A percentile compares a stretch with the other conserved stretches of the same genome.
These are phyloP conservation scores for Solanum appendiculatum DNA, from an alignment of 257 asterid species.

Conservation along the genomic window DNA sequence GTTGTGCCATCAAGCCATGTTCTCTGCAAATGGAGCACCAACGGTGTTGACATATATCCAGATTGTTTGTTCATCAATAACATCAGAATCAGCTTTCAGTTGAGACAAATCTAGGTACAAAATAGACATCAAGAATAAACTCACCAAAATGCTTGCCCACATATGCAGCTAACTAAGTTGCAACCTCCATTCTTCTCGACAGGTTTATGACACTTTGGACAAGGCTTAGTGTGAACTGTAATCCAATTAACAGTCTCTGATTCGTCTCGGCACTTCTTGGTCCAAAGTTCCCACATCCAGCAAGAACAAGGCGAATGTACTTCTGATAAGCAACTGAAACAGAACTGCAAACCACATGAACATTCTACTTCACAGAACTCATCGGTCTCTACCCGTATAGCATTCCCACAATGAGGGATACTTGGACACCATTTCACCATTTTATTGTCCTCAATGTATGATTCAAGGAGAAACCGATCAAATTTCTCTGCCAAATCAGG, in stretches of 20 bases:
- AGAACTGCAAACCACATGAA: conserved; percentile 86
- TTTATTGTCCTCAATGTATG: conserved; percentile 93
- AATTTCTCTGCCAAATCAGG: conserved; percentile 85
- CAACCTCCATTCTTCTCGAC: conserved; percentile 99
- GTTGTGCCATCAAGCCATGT: background rate
- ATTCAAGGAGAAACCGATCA: conserved; percentile 90
- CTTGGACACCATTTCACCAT: conserved; percentile 99
- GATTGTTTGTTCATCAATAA: background rate
- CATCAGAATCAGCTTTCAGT: background rate
- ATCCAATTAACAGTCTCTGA: conserved; percentile 97
- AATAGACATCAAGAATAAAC: conserved; percentile 2
- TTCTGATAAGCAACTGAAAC: conserved; percentile 85
- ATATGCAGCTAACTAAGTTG: conserved; percentile 83
- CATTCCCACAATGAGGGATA: conserved; percentile 96
- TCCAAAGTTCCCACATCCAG: conserved; percentile 91
- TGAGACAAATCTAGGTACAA: background rate
- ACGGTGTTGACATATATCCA: background rate
- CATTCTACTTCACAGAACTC: conserved; percentile 92
- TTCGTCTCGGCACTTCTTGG: conserved; percentile 93
- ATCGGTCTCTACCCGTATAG: conserved; percentile 79
- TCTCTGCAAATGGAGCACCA: background rate
- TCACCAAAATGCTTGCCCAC: conserved; percentile 97
- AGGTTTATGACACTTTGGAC: conserved; percentile 96
- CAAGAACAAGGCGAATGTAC: conserved; percentile 99
- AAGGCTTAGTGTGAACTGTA: conserved; percentile 77